phyloP scores from a whole-genome alignment of 2,329 filamentous ascomycete species.

The Karstenula rhodostoma region DNA sequence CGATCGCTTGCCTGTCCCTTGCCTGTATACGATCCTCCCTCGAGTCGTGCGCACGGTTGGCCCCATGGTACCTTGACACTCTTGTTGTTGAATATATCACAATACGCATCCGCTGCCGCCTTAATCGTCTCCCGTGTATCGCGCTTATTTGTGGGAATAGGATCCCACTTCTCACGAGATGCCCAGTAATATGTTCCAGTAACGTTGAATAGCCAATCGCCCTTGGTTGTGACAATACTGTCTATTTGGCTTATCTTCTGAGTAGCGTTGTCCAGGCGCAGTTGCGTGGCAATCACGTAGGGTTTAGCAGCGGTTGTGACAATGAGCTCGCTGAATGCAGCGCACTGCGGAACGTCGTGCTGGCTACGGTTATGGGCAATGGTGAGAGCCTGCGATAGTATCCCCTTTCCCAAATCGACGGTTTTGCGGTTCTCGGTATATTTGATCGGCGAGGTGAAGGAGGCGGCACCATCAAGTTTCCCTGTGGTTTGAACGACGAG shows the following conservation, averaged over 20 bases:
- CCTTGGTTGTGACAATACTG: constrained; percentile 36
- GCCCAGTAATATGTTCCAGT: constrained; percentile 40
- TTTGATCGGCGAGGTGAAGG: constrained; percentile 27
- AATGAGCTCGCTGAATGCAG: constrained; percentile 40
- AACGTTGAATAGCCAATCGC: constrained; percentile 44
- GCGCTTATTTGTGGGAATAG: constrained; percentile 27
- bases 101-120: constrained; percentile 40
- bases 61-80: constrained; percentile 39
- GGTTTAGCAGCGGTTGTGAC: constrained; percentile 33
- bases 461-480: constrained; percentile 22
- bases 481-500: constrained; percentile 33
- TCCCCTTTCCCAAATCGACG: constrained; percentile 25
- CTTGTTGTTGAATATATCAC: constrained; percentile 37
- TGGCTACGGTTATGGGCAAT: constrained; percentile 37
- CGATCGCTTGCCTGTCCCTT: constrained; percentile 32
- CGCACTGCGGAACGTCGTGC: constrained; percentile 37
- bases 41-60: constrained; percentile 36
- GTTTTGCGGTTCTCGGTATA: constrained; percentile 40
- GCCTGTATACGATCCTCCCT: constrained; percentile 40
- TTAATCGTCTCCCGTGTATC: constrained; percentile 33
- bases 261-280: constrained; percentile 34
- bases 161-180: constrained; percentile 33
- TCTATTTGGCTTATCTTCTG: constrained; percentile 33
- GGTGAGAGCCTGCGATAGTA: constrained; percentile 34
- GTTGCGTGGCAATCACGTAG: constrained; percentile 40